Conservation (phyloP, 768 basidiomycete genomes). For the Mycena metata region DNA sequence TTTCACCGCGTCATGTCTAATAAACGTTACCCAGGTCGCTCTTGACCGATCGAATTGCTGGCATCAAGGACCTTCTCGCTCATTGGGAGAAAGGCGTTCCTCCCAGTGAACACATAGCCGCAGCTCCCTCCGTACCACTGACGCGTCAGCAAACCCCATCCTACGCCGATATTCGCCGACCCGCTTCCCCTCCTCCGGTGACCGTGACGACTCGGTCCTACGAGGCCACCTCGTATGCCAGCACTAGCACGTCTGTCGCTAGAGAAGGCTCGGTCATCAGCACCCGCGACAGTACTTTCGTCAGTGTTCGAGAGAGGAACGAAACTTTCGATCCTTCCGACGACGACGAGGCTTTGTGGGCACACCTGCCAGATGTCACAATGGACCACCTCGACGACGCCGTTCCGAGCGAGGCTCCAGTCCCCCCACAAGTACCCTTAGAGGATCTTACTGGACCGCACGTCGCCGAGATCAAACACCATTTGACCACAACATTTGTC, state of each 20-base stretch:
- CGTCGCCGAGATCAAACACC: constrained; percentile 62
- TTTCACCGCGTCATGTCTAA: neutral
- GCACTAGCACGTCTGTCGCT: neutral
- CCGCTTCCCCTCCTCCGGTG: neutral
- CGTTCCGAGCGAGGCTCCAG: constrained; percentile 30
- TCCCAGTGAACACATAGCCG: neutral
- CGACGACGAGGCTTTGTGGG: constrained; percentile 64
- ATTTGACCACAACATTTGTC: constrained; percentile 71
- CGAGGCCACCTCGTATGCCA: constrained; percentile 25
- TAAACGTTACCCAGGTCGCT: constrained; percentile 14
- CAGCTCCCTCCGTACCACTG: neutral
- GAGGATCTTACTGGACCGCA: constrained; percentile 36
- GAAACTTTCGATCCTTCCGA: constrained; percentile 38
- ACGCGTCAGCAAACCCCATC: constrained; percentile 26
- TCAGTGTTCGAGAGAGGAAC: constrained; percentile 21
- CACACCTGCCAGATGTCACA: constrained; percentile 56
- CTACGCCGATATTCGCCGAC: neutral
- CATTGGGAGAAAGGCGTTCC: constrained; percentile 32
- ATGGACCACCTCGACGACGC: constrained; percentile 47
- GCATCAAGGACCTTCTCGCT: constrained; percentile 53
- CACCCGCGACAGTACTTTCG: constrained; percentile 11
- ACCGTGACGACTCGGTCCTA: constrained; percentile 10
- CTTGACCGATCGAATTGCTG: constrained; percentile 53
- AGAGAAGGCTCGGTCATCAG: constrained; percentile 8
- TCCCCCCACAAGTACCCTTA: constrained; percentile 23